phyloP scores from a whole-genome alignment of 31 red algal genomes.

The Asparagopsis taxiformis region DNA sequence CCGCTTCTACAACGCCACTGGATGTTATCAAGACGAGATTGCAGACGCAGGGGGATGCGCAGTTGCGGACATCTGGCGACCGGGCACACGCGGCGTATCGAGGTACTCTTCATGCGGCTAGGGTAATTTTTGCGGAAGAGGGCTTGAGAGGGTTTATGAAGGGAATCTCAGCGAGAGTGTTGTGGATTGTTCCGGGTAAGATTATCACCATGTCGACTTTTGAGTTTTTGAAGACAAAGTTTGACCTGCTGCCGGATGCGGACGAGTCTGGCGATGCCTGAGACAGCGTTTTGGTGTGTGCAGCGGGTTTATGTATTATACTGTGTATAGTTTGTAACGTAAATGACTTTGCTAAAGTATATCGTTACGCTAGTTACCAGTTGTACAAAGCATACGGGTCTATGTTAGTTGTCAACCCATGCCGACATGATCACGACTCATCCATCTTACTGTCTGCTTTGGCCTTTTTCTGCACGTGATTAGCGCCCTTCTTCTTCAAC shows the following conservation, averaged over 20 bases:
- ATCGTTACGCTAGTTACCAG: too few species aligned
- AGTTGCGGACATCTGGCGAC: neutral
- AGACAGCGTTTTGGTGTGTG: neutral
- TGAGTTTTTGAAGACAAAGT: conserved; percentile 79
- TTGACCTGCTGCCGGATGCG: conserved; percentile 19
- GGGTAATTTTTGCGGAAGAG: conserved; percentile 62
- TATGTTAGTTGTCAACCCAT: neutral
- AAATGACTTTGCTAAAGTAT: too few species aligned
- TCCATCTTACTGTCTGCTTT: neutral
- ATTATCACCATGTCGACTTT: conserved; percentile 94
- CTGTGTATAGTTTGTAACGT: too few species aligned
- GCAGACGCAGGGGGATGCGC: conserved; percentile 87
- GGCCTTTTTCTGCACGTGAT: neutral
- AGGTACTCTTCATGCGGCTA: conserved; percentile 54
- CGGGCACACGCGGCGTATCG: conserved; percentile 16
- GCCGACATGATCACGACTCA: neutral
- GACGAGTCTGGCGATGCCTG: neutral
- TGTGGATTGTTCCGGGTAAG: conserved; percentile 94
- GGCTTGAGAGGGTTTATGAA: conserved; percentile 69
- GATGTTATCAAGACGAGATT: conserved; percentile 97
- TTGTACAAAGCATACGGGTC: too few species aligned
- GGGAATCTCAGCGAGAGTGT: conserved; percentile 80
- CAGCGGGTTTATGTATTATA: neutral
- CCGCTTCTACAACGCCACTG: conserved; percentile 82
- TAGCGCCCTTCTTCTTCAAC: neutral